Evolutionary conservation across 2,329 filamentous ascomycete species (phyloP).

Genomic region (Ophiosphaerella korrae): DNA sequence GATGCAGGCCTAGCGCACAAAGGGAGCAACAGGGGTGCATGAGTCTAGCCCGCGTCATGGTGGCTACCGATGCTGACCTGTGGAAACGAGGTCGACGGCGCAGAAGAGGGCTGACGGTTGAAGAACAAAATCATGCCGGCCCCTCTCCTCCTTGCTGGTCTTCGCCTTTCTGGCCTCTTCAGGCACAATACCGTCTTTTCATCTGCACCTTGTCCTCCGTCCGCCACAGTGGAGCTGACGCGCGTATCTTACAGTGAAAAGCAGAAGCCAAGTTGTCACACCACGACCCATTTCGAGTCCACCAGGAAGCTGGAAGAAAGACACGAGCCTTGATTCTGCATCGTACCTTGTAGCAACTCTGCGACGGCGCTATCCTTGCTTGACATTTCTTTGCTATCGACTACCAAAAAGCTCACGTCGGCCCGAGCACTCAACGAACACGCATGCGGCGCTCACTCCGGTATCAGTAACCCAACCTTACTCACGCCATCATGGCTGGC

Average conservation of each 20-base stretch:
- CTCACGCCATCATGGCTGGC: slow-evolving; percentile 21
- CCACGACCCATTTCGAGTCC: no score
- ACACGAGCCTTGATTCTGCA: not conserved
- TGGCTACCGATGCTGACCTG: not conserved
- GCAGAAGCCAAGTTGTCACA: not conserved
- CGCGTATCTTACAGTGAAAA: not conserved
- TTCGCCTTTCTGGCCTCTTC: no score
- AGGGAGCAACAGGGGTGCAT: not conserved
- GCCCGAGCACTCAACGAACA: not conserved
- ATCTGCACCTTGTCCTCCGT: not conserved
- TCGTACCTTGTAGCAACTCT: not conserved
- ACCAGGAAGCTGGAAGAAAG: no score
- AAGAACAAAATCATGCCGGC: not conserved
- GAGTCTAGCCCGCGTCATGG: slow-evolving; percentile 1
- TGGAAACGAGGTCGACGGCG: not conserved
- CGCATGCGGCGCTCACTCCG: not conserved
- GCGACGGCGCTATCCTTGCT: not conserved
- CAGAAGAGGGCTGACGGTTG: not conserved
- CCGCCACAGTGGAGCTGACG: slow-evolving; percentile 1
- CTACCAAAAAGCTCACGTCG: not conserved
- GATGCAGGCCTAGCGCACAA: not conserved
- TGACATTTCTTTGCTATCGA: no score
- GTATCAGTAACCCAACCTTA: not conserved
- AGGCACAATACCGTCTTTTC: no score
- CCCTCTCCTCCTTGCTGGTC: not conserved